phyloP scores from a whole-genome alignment of 2,329 filamentous ascomycete species.

The Aspergillus nomiae region DNA sequence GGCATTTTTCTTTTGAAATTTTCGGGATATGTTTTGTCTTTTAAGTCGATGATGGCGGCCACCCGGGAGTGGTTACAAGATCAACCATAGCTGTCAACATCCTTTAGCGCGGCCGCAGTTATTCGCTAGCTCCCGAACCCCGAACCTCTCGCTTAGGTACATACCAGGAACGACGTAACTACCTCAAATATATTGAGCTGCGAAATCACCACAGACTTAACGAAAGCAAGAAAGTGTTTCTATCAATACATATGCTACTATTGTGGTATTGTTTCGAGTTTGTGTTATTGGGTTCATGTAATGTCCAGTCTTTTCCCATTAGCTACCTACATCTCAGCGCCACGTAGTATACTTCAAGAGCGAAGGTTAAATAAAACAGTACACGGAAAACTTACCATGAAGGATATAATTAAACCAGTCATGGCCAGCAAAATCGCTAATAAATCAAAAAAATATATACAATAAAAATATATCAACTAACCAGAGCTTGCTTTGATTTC shows the following conservation, averaged over 20 bases:
- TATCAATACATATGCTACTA: background rate
- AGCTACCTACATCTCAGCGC: background rate
- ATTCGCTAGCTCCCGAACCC: conserved; percentile 16
- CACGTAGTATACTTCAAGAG: background rate
- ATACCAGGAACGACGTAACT: background rate
- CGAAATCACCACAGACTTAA: background rate
- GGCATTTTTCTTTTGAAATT: conserved; percentile 21
- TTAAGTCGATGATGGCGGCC: conserved; percentile 1
- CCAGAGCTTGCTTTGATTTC: background rate
- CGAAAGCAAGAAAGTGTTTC: background rate
- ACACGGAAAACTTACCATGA: background rate
- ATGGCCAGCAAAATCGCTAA: background rate
- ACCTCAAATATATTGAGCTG: background rate
- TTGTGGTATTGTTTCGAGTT: background rate
- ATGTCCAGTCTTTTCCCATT: background rate
- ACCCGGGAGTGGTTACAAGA: conserved; percentile 10
- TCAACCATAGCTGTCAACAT: conserved; percentile 37
- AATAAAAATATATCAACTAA: background rate
- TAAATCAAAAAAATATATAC: background rate
- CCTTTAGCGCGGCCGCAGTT: conserved; percentile 30
- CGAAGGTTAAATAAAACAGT: too few species aligned
- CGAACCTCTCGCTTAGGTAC: conserved; percentile 19
- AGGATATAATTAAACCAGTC: background rate
- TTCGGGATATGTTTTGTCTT: background rate
- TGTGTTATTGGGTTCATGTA: background rate